phyloP scores from a whole-genome alignment of 352 stramenopile genomes.

The Achlya hypogyna region DNA sequence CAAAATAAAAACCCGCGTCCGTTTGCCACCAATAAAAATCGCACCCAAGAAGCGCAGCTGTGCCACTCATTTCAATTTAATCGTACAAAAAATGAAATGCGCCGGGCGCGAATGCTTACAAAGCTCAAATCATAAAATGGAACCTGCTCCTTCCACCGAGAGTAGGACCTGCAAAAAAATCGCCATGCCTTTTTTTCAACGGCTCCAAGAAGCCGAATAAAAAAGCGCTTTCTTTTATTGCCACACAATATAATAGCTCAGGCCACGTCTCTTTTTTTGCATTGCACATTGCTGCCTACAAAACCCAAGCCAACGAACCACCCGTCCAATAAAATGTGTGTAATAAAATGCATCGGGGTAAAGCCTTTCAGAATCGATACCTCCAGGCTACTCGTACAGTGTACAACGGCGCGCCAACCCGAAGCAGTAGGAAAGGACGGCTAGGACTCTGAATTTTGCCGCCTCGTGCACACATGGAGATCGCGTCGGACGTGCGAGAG shows the following conservation, averaged over 20 bases:
- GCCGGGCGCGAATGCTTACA: neutral
- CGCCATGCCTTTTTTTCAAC: neutral
- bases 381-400: neutral
- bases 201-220: neutral
- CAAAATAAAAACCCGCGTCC: neutral
- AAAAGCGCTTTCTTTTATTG: neutral
- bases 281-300: neutral
- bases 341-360: neutral
- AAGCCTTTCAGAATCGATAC: neutral
- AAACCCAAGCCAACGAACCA: neutral
- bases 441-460: constrained; percentile 15
- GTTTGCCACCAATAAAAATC: neutral
- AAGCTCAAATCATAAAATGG: neutral
- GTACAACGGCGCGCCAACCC: neutral
- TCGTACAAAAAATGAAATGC: neutral
- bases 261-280: neutral
- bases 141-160: neutral
- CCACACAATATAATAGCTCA: neutral
- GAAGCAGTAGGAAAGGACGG: constrained; percentile 2
- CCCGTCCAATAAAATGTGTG: neutral
- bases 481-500: constrained; percentile 69
- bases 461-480: constrained; percentile 42
- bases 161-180: neutral
- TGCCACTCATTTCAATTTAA: neutral
- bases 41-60: neutral